Evolutionary conservation across 2,329 filamentous ascomycete genomes (phyloP), one percentile per base, ranked within the genome.

Genomic region (Colletotrichum cereale): DNA sequence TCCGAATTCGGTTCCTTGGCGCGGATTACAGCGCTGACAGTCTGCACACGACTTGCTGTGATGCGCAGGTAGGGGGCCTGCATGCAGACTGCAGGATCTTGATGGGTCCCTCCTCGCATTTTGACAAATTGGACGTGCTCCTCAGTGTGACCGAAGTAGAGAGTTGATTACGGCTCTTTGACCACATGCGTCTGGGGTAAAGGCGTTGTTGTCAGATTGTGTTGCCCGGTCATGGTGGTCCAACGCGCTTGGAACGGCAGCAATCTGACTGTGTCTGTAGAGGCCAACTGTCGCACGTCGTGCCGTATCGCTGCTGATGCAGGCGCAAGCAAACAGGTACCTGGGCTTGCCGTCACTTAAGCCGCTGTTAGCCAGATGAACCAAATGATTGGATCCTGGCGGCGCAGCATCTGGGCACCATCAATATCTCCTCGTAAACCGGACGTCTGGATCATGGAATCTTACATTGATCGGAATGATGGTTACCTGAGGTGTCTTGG

Each of bases 201-300:
- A 44, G 58, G 58, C 50, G 24, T 52, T 42, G 42, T 18, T 31
- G 48, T 55, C 56, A 42, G 60, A 64, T 52, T 52, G 31, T 31
- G 21, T 61, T n/a, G 63, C 26, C 48, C 8, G 26, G 40, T 34
- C n/a, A 26, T 5, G 50, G 50, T 10, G 14, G 26, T 18, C 7
- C 50, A 12, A 34, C 18, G 50, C n/a, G 50, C 29, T 12, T 12
- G 16, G 34, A 12, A 5, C 12, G 53, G 31, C 52, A 6, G 5
- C 31, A 55, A 31, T 55, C 53, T 56, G 53, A 56, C 53, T 56
- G 53, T 38, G 18, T 38, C 14, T 21, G 11, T 24, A 12, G 34
- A 18, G 31, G 14, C 29, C 48, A 52, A 24, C 16, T 21, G 3
- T 10, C 12, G 29, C 21, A 8, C 8, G 7, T 10, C 7, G 5